These are phyloP conservation scores for Hanseniaspora valbyensis DNA, from an alignment of 805 yeast species.

Conservation along the genomic window DNA sequence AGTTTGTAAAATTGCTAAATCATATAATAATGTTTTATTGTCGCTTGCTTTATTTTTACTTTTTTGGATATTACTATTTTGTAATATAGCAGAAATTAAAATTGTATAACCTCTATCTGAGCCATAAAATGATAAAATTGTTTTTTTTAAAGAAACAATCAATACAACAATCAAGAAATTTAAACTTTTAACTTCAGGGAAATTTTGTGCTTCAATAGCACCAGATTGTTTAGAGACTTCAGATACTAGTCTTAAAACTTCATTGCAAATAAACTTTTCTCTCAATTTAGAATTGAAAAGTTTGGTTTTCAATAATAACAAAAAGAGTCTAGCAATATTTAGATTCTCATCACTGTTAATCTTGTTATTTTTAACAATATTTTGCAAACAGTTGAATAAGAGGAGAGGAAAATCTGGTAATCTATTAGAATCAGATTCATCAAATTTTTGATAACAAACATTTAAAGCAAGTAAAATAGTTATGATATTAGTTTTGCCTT, in stretches of 20 bases:
- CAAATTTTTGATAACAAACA: background rate
- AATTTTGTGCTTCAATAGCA: slow-evolving; percentile 2
- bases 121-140: slow-evolving; percentile 7
- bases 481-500: slow-evolving; percentile 4
- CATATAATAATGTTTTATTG: slow-evolving; percentile 1
- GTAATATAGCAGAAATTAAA: slow-evolving; percentile 14
- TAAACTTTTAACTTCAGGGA: slow-evolving; percentile 9
- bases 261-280: slow-evolving; percentile 14
- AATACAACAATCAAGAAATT: slow-evolving; percentile 10
- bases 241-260: slow-evolving; percentile 13
- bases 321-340: slow-evolving; percentile 8
- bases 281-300: slow-evolving; percentile 3
- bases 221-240: slow-evolving; percentile 11
- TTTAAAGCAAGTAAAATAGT: slow-evolving; percentile 8
- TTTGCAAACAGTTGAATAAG: slow-evolving; percentile 1
- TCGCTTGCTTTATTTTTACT: background rate
- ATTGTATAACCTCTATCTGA: slow-evolving; percentile 14
- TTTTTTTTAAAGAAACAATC: slow-evolving; percentile 1
- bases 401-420: background rate
- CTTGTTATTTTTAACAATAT: slow-evolving; percentile 1
- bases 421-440: background rate
- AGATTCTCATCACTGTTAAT: slow-evolving; percentile 4
- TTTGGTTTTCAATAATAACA: slow-evolving; percentile 1
- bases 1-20: slow-evolving; percentile 11
- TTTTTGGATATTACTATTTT: slow-evolving; percentile 13